These are phyloP conservation scores for Salix viminalis DNA, from an alignment of 345 rosid species.

Conservation along the genomic window DNA sequence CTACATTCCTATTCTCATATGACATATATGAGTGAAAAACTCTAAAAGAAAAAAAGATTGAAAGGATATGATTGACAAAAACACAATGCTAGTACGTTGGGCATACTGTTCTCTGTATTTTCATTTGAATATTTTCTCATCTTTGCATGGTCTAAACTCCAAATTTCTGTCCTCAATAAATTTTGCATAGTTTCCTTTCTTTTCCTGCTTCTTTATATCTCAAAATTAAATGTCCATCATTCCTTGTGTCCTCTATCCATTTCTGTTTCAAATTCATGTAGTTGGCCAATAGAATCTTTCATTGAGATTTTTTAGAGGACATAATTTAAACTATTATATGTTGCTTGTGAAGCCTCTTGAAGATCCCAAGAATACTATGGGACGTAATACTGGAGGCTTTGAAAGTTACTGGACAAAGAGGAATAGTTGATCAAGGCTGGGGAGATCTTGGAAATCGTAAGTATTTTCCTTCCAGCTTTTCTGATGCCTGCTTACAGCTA, in stretches of 20 bases:
- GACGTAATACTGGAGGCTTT: constrained; percentile 79
- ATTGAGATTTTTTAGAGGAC: neutral
- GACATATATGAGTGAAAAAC: neutral
- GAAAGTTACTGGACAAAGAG: constrained; percentile 81
- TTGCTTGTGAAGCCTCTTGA: constrained; percentile 77
- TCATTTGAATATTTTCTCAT: neutral
- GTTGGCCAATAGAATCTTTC: neutral
- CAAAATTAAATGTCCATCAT: neutral
- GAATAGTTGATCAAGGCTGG: constrained; percentile 94
- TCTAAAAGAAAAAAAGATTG: neutral
- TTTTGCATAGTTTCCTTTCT: neutral
- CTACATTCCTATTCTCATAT: neutral
- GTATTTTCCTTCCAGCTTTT: constrained; percentile 25
- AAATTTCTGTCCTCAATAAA: neutral
- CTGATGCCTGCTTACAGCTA: neutral
- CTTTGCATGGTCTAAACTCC: neutral
- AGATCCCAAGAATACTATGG: constrained; percentile 69
- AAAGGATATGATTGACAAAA: neutral
- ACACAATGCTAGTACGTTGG: neutral
- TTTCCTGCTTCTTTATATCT: neutral
- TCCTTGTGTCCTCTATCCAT: neutral
- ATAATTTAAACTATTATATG: constrained; percentile 5
- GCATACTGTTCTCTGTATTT: neutral
- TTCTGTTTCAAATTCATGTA: neutral
- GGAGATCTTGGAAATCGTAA: constrained; percentile 84